Evolutionary conservation across 2,329 filamentous ascomycete genomes (phyloP), one percentile per base, ranked within the genome.

Genomic region (Periconia macrospinosa): DNA sequence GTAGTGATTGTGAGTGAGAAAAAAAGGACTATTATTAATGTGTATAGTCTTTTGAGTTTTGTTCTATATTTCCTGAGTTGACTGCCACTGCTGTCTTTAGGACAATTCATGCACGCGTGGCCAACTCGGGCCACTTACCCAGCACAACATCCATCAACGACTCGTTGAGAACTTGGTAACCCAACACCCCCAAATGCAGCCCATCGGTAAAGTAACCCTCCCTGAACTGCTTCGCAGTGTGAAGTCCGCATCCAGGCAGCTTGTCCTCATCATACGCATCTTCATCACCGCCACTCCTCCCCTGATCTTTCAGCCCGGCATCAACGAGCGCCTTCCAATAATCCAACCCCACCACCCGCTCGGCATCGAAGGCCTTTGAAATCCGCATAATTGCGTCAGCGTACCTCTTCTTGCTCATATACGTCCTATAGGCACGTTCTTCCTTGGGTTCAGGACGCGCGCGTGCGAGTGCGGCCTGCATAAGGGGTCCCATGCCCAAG

Each of bases 351-450:
- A 64, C 63, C 0, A 76, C 71, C 10, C 63, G 54, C 7, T 62
- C 66, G 9, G 71, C 6, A 14, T 67, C 71, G 33, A 14, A 37
- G 11, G 5, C 33, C 5, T n/a, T 3, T 13, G 33, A 13, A 54
- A 76, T 73, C 47, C 70, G 59, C 58, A 76, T 65, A 8, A 75
- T 59, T 23, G 63, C 67, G 45, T 75, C 68, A 14, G 69, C 74
- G 61, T 75, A 76, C 41, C 58, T 48, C 50, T 70, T 72, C 63
- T 75, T 76, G 30, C 62, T 73, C 59, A 71, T 55, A 54, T 73
- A 76, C 6, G 70, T 75, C 49, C 49, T 64, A 44, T 71, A 72
- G 3, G 57, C 63, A n/a, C 50, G 53, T 2, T 52, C 54, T 35
- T 61, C 40, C 37, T 56, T 67, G 19, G 59, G 57, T 23, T 47